Evolutionary conservation across 176 grass and related monocot species (phyloP).

Genomic region (Musa schizocarpa): DNA sequence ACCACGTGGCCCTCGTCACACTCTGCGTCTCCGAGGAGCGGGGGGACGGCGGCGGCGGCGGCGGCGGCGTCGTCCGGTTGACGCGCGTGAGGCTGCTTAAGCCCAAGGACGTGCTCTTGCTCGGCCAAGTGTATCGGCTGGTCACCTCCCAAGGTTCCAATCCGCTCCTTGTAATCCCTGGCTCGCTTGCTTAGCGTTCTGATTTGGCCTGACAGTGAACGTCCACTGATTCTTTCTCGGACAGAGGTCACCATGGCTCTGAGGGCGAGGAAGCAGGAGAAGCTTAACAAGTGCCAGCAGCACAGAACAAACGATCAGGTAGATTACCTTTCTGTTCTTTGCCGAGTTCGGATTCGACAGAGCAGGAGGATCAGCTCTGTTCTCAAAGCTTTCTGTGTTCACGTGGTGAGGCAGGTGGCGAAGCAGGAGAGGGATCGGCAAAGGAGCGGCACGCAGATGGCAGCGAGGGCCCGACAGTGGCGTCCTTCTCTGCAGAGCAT

Average conservation of each 20-base stretch:
- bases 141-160: conserved; percentile 75
- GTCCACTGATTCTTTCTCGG: not conserved
- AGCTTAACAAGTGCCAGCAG: conserved; percentile 56
- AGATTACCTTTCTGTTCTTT: conserved; percentile 1
- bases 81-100: conserved; percentile 93
- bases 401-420: not conserved
- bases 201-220: not conserved
- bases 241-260: conserved; percentile 80
- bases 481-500: conserved; percentile 85
- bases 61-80: conserved; percentile 23
- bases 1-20: conserved; percentile 3
- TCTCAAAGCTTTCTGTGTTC: not conserved
- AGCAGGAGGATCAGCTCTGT: too few species aligned
- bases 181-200: not conserved
- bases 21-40: conserved; percentile 1
- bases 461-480: conserved; percentile 45
- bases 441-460: conserved; percentile 25
- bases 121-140: conserved; percentile 87
- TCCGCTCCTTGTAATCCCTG: not conserved
- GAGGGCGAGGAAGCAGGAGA: conserved; percentile 58
- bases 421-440: conserved; percentile 47
- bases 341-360: not conserved
- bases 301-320: conserved; percentile 4
- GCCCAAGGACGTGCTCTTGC: conserved; percentile 73
- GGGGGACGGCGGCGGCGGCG: not conserved